A percentile compares a stretch with the other conserved stretches of the same genome.
phyloP scores from a whole-genome alignment of 2,329 filamentous ascomycete species.

The Xylaria sp. region DNA sequence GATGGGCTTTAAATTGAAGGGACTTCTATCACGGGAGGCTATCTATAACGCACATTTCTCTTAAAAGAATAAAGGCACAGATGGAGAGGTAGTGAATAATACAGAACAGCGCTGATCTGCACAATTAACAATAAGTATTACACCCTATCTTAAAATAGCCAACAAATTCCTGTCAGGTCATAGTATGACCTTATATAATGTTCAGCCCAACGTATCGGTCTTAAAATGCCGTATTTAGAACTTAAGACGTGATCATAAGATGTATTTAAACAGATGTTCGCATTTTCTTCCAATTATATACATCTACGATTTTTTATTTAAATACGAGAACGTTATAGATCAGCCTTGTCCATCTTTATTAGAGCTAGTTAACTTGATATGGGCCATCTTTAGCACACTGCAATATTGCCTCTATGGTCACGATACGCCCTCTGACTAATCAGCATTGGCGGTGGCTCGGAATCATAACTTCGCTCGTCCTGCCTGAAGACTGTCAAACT shows the following conservation, averaged over 20 bases:
- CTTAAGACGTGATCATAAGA: background rate
- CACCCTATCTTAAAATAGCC: background rate
- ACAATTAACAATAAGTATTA: background rate
- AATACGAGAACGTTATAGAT: background rate
- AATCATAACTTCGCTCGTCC: conserved; percentile 58
- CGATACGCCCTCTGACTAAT: background rate
- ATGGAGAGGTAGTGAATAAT: background rate
- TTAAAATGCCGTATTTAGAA: background rate
- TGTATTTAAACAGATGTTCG: background rate
- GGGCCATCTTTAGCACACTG: background rate
- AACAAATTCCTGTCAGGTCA: background rate
- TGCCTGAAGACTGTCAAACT: conserved; percentile 67
- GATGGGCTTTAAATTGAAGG: background rate
- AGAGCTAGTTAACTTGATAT: background rate
- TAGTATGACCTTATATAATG: background rate
- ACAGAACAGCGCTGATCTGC: conserved; percentile 10
- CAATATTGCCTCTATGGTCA: background rate
- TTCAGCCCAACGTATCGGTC: background rate
- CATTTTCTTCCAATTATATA: background rate
- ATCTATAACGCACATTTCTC: background rate
- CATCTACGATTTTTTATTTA: background rate
- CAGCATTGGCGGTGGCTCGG: no score
- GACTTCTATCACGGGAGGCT: background rate
- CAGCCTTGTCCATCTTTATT: background rate
- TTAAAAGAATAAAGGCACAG: background rate